Conservation (phyloP, 2,329 filamentous ascomycete species). For the Cryphonectria radicalis region DNA sequence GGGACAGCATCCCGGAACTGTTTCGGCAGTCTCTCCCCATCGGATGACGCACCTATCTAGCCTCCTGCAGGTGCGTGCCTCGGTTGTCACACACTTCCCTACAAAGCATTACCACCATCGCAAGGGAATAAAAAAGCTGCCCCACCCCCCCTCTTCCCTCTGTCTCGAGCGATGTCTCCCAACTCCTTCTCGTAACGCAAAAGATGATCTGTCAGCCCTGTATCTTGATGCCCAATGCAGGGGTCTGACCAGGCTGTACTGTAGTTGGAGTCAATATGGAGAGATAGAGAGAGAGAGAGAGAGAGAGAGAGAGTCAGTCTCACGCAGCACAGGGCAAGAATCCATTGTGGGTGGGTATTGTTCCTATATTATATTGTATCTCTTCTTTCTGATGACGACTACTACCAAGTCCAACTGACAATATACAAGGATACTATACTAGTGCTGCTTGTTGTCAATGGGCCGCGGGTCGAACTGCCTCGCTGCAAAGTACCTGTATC, state of each 20-base stretch:
- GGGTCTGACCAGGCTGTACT: background rate
- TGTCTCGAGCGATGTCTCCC: background rate
- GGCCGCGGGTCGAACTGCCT: constrained; percentile 30
- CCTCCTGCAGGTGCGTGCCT: background rate
- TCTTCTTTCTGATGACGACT: background rate
- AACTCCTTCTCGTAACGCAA: background rate
- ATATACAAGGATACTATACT: background rate
- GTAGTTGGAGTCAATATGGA: background rate
- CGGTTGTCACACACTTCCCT: background rate
- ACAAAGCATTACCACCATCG: background rate
- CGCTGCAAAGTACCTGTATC: constrained; percentile 28
- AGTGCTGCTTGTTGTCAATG: constrained; percentile 25
- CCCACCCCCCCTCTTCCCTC: no score
- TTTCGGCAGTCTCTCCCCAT: background rate
- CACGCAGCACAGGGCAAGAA: background rate
- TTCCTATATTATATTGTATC: background rate
- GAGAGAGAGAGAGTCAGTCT: background rate
- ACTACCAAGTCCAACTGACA: background rate
- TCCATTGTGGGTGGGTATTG: background rate
- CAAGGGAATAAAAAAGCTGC: background rate
- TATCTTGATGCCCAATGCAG: background rate
- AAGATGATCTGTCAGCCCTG: background rate
- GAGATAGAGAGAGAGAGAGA: background rate
- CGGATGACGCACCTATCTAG: constrained; percentile 1
- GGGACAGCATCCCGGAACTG: background rate